Conservation (phyloP, 2,329 filamentous ascomycete species). For the Colletotrichum sansevieriae region DNA sequence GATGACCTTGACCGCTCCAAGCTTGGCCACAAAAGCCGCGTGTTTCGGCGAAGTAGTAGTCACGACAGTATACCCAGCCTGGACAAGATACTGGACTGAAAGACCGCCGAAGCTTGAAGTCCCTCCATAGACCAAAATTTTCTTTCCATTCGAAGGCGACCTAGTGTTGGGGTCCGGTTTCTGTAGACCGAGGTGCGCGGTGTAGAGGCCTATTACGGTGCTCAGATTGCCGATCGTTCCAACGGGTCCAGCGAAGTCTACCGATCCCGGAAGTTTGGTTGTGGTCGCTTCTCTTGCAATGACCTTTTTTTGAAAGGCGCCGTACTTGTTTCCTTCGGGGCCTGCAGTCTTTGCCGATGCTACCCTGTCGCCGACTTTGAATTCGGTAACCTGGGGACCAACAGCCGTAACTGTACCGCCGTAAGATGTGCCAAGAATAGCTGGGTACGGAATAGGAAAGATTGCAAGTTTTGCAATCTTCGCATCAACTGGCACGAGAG, state of each 20-base stretch:
- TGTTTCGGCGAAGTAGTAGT: slow-evolving; percentile 58
- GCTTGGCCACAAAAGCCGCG: slow-evolving; percentile 54
- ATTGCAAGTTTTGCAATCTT: slow-evolving; percentile 46
- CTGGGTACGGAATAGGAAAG: slow-evolving; percentile 41
- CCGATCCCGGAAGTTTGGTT: slow-evolving; percentile 46
- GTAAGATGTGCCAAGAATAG: slow-evolving; percentile 42
- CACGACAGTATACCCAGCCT: slow-evolving; percentile 60
- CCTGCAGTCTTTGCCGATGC: slow-evolving; percentile 22
- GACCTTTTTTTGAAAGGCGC: slow-evolving; percentile 28
- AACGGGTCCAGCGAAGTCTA: slow-evolving; percentile 45
- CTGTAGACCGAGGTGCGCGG: slow-evolving; percentile 44
- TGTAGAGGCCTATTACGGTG: slow-evolving; percentile 45
- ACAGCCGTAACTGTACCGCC: slow-evolving; percentile 45
- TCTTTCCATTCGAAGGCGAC: slow-evolving; percentile 44
- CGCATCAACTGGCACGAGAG: slow-evolving; percentile 49
- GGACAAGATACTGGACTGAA: slow-evolving; percentile 59
- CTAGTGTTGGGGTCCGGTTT: slow-evolving; percentile 43
- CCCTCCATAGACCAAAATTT: slow-evolving; percentile 60
- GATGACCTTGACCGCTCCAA: slow-evolving; percentile 60
- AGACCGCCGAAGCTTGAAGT: slow-evolving; percentile 60
- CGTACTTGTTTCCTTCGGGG: slow-evolving; percentile 27
- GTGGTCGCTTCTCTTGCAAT: slow-evolving; percentile 44
- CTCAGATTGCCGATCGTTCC: slow-evolving; percentile 45
- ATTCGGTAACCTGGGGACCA: slow-evolving; percentile 43
- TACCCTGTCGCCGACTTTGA: slow-evolving; percentile 47